Percentiles rank a stretch among this genome's conserved stretches.
These are phyloP conservation scores for Paraconiothyrium brasiliense DNA, from an alignment of 2,329 filamentous ascomycete species.

Conservation along the genomic window DNA sequence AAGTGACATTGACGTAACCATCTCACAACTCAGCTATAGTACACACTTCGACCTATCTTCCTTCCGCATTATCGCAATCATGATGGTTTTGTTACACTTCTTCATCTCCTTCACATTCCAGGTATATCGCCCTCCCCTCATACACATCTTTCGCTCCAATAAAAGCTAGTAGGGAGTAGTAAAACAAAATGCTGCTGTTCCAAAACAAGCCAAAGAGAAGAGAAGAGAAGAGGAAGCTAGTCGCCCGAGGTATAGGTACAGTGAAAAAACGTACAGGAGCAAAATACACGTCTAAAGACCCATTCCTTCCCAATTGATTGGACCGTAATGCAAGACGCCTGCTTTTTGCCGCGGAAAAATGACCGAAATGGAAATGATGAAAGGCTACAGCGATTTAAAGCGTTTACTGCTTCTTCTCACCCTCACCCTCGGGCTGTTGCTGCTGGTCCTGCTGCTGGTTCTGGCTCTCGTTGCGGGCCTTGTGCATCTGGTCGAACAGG, in stretches of 20 bases:
- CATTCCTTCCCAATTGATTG: slow-evolving; percentile 32
- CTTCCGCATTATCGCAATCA: slow-evolving; percentile 8
- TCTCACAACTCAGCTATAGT: slow-evolving; percentile 38
- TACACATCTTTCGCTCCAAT: slow-evolving; percentile 19
- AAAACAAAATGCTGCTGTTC: slow-evolving; percentile 36
- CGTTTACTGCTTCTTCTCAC: slow-evolving; percentile 75
- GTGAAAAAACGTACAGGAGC: slow-evolving; percentile 33
- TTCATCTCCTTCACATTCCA: slow-evolving; percentile 6
- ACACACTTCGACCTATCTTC: slow-evolving; percentile 11
- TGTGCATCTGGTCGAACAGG: slow-evolving; percentile 99
- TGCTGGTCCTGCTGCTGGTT: slow-evolving; percentile 54
- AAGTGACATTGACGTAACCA: slow-evolving; percentile 40
- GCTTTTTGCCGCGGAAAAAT: slow-evolving; percentile 39
- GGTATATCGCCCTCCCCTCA: slow-evolving; percentile 16
- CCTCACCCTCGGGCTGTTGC: slow-evolving; percentile 62
- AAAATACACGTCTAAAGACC: slow-evolving; percentile 44
- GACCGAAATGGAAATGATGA: slow-evolving; percentile 35
- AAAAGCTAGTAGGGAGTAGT: slow-evolving; percentile 38
- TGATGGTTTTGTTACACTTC: slow-evolving; percentile 15
- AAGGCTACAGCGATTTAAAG: slow-evolving; percentile 27
- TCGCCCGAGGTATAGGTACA: slow-evolving; percentile 45
- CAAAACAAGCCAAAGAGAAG: slow-evolving; percentile 35
- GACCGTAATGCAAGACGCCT: slow-evolving; percentile 50
- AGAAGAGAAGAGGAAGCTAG: slow-evolving; percentile 33
- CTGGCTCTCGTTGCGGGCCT: slow-evolving; percentile 76